phyloP scores from a whole-genome alignment of 768 basidiomycete genomes.

The Panaeolus cyanescens region DNA sequence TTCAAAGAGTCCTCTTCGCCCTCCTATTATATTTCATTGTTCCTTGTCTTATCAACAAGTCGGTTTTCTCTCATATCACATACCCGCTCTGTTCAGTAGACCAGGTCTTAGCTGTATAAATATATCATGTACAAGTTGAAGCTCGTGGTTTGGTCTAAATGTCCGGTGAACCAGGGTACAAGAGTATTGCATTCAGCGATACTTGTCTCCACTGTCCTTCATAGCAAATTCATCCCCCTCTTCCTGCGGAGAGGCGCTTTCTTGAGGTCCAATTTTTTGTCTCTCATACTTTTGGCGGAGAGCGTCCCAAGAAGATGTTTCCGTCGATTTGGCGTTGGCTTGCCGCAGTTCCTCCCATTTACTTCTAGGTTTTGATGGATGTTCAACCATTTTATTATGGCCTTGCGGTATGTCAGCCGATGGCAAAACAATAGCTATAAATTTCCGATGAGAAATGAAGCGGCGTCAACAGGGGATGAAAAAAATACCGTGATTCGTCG shows the following conservation, averaged over 20 bases:
- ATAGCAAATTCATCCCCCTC: slow-evolving; percentile 10
- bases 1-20: too few relatives aligned
- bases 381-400: slow-evolving; percentile 5
- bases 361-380: slow-evolving; percentile 26
- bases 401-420: slow-evolving; percentile 5
- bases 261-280: slow-evolving; percentile 20
- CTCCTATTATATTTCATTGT: too few relatives aligned
- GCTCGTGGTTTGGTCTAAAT: slow-evolving; percentile 7
- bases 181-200: slow-evolving; percentile 7
- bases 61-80: too few relatives aligned
- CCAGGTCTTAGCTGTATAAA: too few relatives aligned
- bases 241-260: slow-evolving; percentile 10
- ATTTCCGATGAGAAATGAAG: slow-evolving; percentile 11
- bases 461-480: background rate
- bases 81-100: too few relatives aligned
- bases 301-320: slow-evolving; percentile 66
- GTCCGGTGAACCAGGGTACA: too few relatives aligned
- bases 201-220: slow-evolving; percentile 2
- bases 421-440: slow-evolving; percentile 12
- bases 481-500: background rate
- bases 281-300: slow-evolving; percentile 62
- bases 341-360: slow-evolving; percentile 72
- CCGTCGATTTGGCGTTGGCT: slow-evolving; percentile 42
- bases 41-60: too few relatives aligned
- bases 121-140: too few relatives aligned